Conservation (phyloP, 768 basidiomycete species). For the Boletus vinaceobasis region DNA sequence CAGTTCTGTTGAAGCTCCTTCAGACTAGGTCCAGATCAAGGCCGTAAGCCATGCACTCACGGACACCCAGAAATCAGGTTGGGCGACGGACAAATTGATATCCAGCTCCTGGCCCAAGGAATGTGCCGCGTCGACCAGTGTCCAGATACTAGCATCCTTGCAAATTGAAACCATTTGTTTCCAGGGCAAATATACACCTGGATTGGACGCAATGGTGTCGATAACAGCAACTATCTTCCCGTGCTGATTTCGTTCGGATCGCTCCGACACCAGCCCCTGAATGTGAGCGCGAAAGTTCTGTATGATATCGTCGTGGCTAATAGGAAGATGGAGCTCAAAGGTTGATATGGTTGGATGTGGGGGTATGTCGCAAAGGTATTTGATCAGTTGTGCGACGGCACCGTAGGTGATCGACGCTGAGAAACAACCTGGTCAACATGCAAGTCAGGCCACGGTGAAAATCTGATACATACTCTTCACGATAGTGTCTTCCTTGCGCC, state of each 20-base stretch:
- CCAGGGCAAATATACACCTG: not conserved
- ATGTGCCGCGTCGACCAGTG: not conserved
- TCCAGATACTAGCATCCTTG: not conserved
- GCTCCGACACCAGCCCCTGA: not conserved
- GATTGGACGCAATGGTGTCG: not conserved
- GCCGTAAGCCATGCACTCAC: not conserved
- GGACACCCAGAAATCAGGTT: not conserved
- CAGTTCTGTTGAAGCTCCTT: not conserved
- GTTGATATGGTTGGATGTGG: constrained; percentile 39
- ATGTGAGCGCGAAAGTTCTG: not conserved
- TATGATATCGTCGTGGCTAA: not conserved
- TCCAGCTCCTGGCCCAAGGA: not conserved
- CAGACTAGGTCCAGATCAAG: not conserved
- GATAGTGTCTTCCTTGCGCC: constrained; percentile 54
- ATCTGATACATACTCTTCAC: not conserved
- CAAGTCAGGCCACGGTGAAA: not conserved
- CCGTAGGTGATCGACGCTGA: constrained; percentile 53
- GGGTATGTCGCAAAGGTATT: constrained; percentile 47
- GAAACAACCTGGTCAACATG: not conserved
- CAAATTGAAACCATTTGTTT: not conserved
- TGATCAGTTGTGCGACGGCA: constrained; percentile 46
- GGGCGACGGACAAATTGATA: not conserved
- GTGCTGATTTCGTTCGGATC: not conserved
- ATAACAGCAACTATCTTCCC: not conserved
- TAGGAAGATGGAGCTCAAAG: not conserved